Base-by-base conservation (phyloP, 176 grass and related monocot genomes). In the Cocos nucifera region DNA sequence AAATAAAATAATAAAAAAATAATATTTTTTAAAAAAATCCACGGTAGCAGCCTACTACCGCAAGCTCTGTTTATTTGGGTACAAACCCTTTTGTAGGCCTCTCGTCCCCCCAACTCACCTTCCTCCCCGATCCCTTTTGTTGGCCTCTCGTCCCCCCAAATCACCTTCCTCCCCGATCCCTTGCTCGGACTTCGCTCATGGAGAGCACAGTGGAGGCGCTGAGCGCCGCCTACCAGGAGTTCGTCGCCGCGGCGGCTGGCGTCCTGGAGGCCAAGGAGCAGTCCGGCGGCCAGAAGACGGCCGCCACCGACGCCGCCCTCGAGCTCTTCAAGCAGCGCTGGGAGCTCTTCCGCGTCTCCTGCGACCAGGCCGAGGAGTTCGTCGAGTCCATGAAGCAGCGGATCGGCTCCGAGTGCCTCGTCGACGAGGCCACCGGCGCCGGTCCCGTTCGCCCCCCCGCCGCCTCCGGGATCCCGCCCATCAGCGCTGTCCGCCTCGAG, bases 401-500 rank as follows among this genome's bases (percentile, higher is more conserved):
- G 30, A 89, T 89, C 73, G 82, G 85, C 30, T 95, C 89, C 50
- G 85, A 95, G 79, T 95, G 85, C 69, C 79, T 95, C 22, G 85
- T 95, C 63, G 90, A 95, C 73, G 90, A 89, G 62, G 85, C 82
- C 63, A 95, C 82, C 4, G 90, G 85, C 0, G 63, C 63, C 17
- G 50, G 35, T 26, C 49, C 58, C 4, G 17, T 8, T 5, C 52
- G 22, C 22, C 21, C 23, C 39, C 54, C 67, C 16, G 60, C 69
- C 55, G 63, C 76, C 4, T 72, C 75, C 7, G 75, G 80, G 7
- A 89, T 89, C 66, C 78, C 72, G 26, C 86, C 81, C 18, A 89
- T 89, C 63, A 89, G 86, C 61, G 81, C 86, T 57, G 81, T 85
- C 59, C 86, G 86, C 65, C 86, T 89, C 49, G 86, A 89, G 28